Conservation (phyloP, 2,329 filamentous ascomycete genomes). For the Penicillium sp. region DNA sequence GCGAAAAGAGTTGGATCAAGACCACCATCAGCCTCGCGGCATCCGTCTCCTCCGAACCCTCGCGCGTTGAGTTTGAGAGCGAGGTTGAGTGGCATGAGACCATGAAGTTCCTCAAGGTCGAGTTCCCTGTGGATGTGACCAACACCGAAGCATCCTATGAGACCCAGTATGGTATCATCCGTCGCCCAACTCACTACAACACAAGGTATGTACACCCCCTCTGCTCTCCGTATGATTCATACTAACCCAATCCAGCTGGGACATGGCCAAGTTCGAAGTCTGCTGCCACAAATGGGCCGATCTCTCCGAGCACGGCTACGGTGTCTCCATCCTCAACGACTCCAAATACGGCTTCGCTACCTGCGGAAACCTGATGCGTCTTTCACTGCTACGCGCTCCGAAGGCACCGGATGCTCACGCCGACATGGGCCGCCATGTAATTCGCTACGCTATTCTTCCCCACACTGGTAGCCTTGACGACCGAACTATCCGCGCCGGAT, state of each 20-base stretch:
- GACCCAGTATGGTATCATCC: constrained; percentile 86
- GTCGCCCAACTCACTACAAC: constrained; percentile 94
- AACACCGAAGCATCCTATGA: constrained; percentile 95
- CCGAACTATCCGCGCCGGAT: constrained; percentile 76
- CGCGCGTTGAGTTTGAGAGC: constrained; percentile 72
- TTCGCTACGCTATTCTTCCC: constrained; percentile 87
- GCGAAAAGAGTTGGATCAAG: constrained; percentile 78
- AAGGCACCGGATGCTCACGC: constrained; percentile 92
- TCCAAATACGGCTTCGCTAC: constrained; percentile 96
- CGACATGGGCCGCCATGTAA: constrained; percentile 86
- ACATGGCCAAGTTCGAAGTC: constrained; percentile 97
- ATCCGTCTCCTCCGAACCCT: constrained; percentile 61
- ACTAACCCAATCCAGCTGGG: constrained; percentile 60
- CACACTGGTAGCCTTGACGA: constrained; percentile 71
- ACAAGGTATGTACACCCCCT: constrained; percentile 58
- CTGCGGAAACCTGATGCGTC: constrained; percentile 80
- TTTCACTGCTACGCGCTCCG: constrained; percentile 79
- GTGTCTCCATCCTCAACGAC: constrained; percentile 90
- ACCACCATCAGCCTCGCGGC: constrained; percentile 80
- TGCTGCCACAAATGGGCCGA: constrained; percentile 95
- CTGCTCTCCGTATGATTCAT: neutral
- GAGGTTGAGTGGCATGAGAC: constrained; percentile 97
- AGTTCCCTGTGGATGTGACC: constrained; percentile 88
- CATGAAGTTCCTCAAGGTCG: constrained; percentile 98
- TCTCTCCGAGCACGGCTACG: constrained; percentile 81